Evolutionary conservation across 768 basidiomycete genomes (phyloP).

Genomic region (Leccinum subtestaceum): DNA sequence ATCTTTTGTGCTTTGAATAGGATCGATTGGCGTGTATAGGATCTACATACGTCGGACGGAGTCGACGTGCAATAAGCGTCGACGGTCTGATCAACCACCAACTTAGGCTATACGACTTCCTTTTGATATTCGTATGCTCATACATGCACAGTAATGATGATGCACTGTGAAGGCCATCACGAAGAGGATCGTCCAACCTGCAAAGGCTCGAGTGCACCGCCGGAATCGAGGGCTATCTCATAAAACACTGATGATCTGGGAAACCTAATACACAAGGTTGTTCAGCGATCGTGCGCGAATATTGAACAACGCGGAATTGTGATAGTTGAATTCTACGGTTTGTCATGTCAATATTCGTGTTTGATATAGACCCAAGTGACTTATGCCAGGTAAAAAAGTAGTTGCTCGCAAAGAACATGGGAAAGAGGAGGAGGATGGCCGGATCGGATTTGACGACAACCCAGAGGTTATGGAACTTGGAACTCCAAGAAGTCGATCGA

Average conservation of each 20-base stretch:
- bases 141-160: slow-evolving; percentile 43
- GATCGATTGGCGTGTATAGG: slow-evolving; percentile 57
- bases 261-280: slow-evolving; percentile 75
- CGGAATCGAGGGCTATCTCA: slow-evolving; percentile 54
- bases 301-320: slow-evolving; percentile 71
- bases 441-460: slow-evolving; percentile 65
- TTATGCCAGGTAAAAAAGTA: slow-evolving; percentile 83
- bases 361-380: slow-evolving; percentile 6
- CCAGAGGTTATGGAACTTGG: slow-evolving; percentile 69
- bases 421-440: slow-evolving; percentile 69
- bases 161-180: slow-evolving; percentile 64
- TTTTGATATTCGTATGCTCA: slow-evolving; percentile 78
- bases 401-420: slow-evolving; percentile 79
- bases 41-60: slow-evolving; percentile 22
- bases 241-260: slow-evolving; percentile 66
- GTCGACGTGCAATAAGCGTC: neutral
- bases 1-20: slow-evolving; percentile 43
- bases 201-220: slow-evolving; percentile 67
- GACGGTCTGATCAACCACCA: neutral
- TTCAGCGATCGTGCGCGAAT: slow-evolving; percentile 74
- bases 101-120: slow-evolving; percentile 33
- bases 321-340: slow-evolving; percentile 67
- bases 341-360: neutral
- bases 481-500: slow-evolving; percentile 71
- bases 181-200: slow-evolving; percentile 61